Percentiles rank a stretch among this genome's conserved stretches.
phyloP scores from a whole-genome alignment of 1,139 yeast genomes.

The Taphrina wiesneri region DNA sequence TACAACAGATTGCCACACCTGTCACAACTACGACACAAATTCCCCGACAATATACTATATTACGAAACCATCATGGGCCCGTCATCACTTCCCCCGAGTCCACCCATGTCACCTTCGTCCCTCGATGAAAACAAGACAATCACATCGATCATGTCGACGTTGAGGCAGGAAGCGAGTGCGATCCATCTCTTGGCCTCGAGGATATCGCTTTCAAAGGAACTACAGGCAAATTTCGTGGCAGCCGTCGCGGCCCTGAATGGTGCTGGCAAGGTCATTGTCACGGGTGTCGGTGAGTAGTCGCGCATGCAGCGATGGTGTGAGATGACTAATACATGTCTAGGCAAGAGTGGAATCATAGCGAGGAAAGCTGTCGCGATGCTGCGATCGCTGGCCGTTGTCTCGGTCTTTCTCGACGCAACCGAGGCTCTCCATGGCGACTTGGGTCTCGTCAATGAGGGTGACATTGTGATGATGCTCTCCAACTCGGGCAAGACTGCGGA shows the following conservation, averaged over 20 bases:
- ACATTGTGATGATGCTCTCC: slow-evolving; percentile 66
- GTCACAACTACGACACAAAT: no score
- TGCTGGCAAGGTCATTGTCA: slow-evolving; percentile 23
- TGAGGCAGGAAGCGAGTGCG: slow-evolving; percentile 27
- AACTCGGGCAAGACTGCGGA: slow-evolving; percentile 88
- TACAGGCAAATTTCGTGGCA: slow-evolving; percentile 22
- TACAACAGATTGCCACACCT: no score
- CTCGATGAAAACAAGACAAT: slow-evolving; percentile 30
- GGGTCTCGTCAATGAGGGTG: slow-evolving; percentile 65
- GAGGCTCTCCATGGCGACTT: slow-evolving; percentile 92
- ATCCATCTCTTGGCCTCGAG: slow-evolving; percentile 22
- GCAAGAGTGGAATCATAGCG: slow-evolving; percentile 79
- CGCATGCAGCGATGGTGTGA: background rate
- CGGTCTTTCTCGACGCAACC: slow-evolving; percentile 72
- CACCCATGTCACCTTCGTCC: slow-evolving; percentile 31
- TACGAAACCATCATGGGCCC: background rate
- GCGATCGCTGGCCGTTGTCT: slow-evolving; percentile 71
- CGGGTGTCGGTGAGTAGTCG: slow-evolving; percentile 17
- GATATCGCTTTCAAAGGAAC: slow-evolving; percentile 28
- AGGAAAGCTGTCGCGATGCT: slow-evolving; percentile 76
- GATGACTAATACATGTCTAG: slow-evolving; percentile 47
- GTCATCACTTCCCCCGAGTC: slow-evolving; percentile 24
- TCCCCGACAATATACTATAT: no score
- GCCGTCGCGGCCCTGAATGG: slow-evolving; percentile 32
- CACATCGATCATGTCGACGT: slow-evolving; percentile 30